These are phyloP conservation scores for Tieghemostelium lacteum DNA, from an alignment of 78 protist species.

Conservation along the genomic window DNA sequence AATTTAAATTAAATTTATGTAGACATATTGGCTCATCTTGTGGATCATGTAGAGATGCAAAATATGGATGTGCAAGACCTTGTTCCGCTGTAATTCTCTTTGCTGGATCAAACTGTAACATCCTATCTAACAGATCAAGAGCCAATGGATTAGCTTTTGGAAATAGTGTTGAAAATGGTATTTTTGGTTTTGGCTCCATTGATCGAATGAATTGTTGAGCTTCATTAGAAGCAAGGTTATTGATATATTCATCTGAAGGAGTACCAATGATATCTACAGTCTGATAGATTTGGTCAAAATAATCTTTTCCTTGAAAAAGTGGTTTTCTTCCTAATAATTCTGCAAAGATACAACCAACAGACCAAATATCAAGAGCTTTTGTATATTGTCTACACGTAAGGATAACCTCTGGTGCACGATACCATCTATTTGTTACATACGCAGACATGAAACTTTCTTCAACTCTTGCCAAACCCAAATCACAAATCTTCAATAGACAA, in stretches of 20 bases:
- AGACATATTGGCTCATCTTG: constrained; percentile 75
- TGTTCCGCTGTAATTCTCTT: constrained; percentile 88
- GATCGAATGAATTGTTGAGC: constrained; percentile 54
- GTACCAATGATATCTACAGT: constrained; percentile 90
- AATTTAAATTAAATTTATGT: constrained; percentile 42
- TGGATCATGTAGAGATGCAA: constrained; percentile 76
- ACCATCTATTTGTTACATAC: constrained; percentile 98
- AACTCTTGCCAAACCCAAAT: constrained; percentile 87
- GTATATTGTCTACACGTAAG: constrained; percentile 84
- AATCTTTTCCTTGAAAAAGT: constrained; percentile 80
- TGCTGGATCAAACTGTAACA: constrained; percentile 95
- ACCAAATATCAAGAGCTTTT: constrained; percentile 90
- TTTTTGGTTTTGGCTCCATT: constrained; percentile 8
- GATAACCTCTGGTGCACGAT: constrained; percentile 97
- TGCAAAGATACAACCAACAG: constrained; percentile 92
- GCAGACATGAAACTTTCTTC: constrained; percentile 81
- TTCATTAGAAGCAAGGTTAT: constrained; percentile 23
- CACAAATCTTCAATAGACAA: constrained; percentile 93
- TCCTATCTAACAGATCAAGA: constrained; percentile 88
- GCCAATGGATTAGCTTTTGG: constrained; percentile 82
- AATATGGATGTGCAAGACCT: constrained; percentile 89
- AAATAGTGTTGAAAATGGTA: constrained; percentile 66
- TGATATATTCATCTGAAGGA: constrained; percentile 90
- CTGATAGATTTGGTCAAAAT: constrained; percentile 86
- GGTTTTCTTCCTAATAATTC: constrained; percentile 86